These are phyloP conservation scores for Gracilaria domingensis DNA, from an alignment of 23 red algal species.

Conservation along the genomic window DNA sequence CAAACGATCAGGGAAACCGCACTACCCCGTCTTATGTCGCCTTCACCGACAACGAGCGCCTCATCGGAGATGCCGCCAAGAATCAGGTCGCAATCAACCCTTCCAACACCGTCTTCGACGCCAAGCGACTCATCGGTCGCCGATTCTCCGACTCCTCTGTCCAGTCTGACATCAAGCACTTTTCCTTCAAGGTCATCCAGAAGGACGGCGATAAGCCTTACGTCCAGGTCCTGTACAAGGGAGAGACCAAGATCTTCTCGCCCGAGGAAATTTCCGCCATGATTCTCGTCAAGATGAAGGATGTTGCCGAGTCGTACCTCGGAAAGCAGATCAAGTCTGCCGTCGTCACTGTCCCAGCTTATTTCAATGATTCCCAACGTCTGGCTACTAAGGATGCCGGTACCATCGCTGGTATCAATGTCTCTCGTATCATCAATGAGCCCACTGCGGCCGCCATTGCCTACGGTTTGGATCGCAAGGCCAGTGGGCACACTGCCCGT, in stretches of 20 bases:
- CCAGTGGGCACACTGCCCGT: constrained; percentile 64
- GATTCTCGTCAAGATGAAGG: constrained; percentile 99
- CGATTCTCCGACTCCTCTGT: constrained; percentile 93
- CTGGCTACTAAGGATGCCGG: constrained; percentile 99
- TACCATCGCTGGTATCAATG: constrained; percentile 96
- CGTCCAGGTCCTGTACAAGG: constrained; percentile 90
- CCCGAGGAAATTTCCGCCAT: constrained; percentile 99
- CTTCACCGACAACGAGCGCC: constrained; percentile 98
- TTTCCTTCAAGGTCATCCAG: constrained; percentile 88
- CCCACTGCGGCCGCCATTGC: constrained; percentile 99
- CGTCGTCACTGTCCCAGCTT: constrained; percentile 98
- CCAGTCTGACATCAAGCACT: constrained; percentile 99
- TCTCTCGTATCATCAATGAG: constrained; percentile 99
- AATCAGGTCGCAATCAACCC: constrained; percentile 99
- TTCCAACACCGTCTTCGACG: constrained; percentile 97
- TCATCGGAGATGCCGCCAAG: constrained; percentile 99
- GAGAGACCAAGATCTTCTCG: constrained; percentile 88
- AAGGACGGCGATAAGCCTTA: constrained; percentile 96
- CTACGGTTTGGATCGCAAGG: constrained; percentile 96
- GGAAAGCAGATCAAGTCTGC: constrained; percentile 92
- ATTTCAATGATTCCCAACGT: constrained; percentile 99
- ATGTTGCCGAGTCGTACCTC: constrained; percentile 94
- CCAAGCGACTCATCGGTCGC: constrained; percentile 98
- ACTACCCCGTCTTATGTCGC: constrained; percentile 99
- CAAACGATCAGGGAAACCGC: constrained; percentile 99